phyloP scores from a whole-genome alignment of 2,329 filamentous ascomycete genomes.

The Phialocephala sp. region DNA sequence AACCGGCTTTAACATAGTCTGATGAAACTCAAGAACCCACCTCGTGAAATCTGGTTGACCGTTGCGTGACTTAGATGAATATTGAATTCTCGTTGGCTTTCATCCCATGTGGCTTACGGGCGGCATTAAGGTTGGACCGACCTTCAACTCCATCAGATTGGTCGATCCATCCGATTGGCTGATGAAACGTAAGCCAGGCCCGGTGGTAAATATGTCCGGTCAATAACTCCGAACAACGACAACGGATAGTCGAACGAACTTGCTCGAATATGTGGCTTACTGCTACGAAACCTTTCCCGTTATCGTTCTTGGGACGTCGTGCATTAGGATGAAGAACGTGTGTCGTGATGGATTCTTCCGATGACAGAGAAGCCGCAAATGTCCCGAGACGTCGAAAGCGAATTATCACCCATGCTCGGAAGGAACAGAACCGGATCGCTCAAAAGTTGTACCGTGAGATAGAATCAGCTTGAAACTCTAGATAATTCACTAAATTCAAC shows the following conservation, averaged over 20 bases:
- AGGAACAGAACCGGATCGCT: constrained; percentile 46
- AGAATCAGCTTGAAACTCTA: neutral
- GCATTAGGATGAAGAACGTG: too few species aligned
- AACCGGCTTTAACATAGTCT: too few species aligned
- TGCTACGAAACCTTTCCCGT: neutral
- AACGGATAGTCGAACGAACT: neutral
- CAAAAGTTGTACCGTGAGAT: constrained; percentile 46
- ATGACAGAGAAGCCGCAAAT: neutral
- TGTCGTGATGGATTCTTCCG: constrained; percentile 11
- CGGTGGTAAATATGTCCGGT: constrained; percentile 4
- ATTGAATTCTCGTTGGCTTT: neutral
- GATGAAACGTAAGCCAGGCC: constrained; percentile 11
- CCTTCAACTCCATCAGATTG: neutral
- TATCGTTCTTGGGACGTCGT: neutral
- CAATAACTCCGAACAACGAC: neutral
- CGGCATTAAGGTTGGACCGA: neutral
- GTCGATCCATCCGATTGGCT: constrained; percentile 12
- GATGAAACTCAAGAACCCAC: too few species aligned
- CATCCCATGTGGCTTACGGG: neutral
- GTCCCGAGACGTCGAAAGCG: constrained; percentile 36
- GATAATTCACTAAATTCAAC: constrained; percentile 13
- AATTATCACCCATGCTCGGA: constrained; percentile 46
- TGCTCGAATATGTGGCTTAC: constrained; percentile 11
- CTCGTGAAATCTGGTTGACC: too few species aligned
- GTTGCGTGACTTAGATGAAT: neutral